phyloP scores from a whole-genome alignment of 129 eudicot species.

The Lactuca saligna region DNA sequence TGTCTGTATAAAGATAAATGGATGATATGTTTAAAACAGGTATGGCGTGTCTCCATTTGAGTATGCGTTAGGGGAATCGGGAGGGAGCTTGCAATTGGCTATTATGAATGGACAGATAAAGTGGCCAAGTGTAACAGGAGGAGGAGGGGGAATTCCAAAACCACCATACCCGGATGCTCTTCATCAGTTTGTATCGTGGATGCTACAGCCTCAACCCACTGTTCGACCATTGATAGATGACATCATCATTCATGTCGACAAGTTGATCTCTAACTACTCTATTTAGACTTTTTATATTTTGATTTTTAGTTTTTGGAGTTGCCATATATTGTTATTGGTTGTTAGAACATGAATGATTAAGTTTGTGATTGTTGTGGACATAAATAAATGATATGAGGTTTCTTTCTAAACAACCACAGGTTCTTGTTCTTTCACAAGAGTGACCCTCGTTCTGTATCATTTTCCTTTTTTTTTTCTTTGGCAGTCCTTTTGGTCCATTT shows the following conservation, averaged over 20 bases:
- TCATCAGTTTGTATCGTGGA: constrained; percentile 92
- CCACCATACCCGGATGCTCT: constrained; percentile 85
- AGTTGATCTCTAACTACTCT: constrained; percentile 68
- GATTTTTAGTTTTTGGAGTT: constrained; percentile 23
- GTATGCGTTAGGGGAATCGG: constrained; percentile 83
- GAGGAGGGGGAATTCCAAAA: constrained; percentile 39
- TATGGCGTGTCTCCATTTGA: constrained; percentile 91
- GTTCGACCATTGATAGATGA: constrained; percentile 84
- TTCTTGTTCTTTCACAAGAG: constrained; percentile 5
- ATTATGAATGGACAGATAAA: constrained; percentile 78
- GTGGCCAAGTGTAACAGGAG: constrained; percentile 67
- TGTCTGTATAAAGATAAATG: neutral
- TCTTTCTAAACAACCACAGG: neutral
- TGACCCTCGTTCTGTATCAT: neutral
- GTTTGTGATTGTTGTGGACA: constrained; percentile 10
- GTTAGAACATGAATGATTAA: neutral
- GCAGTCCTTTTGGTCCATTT: constrained; percentile 11
- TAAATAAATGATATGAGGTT: constrained; percentile 15
- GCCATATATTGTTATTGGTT: neutral
- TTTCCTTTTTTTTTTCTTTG: neutral
- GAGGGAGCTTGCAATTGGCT: constrained; percentile 91
- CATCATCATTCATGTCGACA: constrained; percentile 82
- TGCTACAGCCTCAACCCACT: constrained; percentile 87
- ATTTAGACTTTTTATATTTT: constrained; percentile 24
- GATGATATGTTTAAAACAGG: constrained; percentile 38